Evolutionary conservation across 192 early-diverging fungal species (phyloP), one percentile per base, ranked within the genome.

Genomic region (Backusella mclennaniae): DNA sequence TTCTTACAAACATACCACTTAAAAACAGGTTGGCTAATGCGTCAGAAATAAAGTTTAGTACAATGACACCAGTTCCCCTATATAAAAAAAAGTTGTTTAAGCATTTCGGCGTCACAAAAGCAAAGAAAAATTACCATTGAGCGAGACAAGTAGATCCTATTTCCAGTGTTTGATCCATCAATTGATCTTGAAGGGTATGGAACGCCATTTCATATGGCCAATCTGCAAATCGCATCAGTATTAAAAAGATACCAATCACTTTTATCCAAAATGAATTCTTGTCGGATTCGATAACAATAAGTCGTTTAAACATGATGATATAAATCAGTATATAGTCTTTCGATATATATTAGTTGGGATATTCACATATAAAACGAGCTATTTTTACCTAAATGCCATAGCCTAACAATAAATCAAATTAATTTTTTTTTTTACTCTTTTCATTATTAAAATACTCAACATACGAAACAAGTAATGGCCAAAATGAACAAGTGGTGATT

Each of bases 121-220:
- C 31, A 31, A 42, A 31, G 11, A 35, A 31, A 31, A 66, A 3
- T 66, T 56, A 81, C 80, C 80, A 81, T 69, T 69, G 46, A n/a
- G 80, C 75, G 36, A 76, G 76, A 70, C 80, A 81, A 5, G 36
- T 74, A 23, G 39, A 71, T 12, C 76, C 80, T 26, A 46, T 31
- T 29, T 36, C 19, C 3, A 75, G 29, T 38, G 49, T 17, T 69
- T 77, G 76, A 1, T 46, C 36, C 31, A 66, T 74, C 5, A 70
- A 66, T 33, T 76, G 29, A 31, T 67, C 7, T 53, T 73, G 71
- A 5, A 81, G 17, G 15, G 44, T 38, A 29, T 69, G 63, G 35
- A 56, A 73, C 6, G 71, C 35, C 26, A 83, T 29, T 73, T 83
- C 81, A 59, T 79, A 83, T 26, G 81, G 81, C 81, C 81, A 83